Conservation (phyloP, 805 yeast genomes). For the Nematodospora valgi region DNA sequence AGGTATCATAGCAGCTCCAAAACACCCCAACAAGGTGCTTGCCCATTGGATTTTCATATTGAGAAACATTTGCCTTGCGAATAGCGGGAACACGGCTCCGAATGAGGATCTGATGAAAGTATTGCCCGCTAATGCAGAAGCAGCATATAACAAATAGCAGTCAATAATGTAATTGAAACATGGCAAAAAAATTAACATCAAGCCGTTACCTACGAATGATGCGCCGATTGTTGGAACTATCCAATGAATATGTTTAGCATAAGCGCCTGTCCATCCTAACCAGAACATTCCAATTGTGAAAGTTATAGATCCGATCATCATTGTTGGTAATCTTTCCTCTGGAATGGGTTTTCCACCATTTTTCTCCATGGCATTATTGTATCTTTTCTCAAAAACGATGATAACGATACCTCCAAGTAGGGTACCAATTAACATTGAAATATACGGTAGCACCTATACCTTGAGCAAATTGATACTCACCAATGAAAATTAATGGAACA, state of each 20-base stretch:
- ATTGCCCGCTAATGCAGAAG: conserved; percentile 64
- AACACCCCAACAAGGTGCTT: conserved; percentile 48
- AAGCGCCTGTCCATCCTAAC: conserved; percentile 87
- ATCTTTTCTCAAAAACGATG: conserved; percentile 53
- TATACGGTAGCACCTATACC: conserved; percentile 78
- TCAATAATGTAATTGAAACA: conserved; percentile 60
- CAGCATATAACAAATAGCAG: conserved; percentile 54
- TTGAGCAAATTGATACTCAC: conserved; percentile 53
- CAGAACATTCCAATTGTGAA: conserved; percentile 81
- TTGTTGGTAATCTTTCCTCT: conserved; percentile 75
- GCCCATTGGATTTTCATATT: conserved; percentile 55
- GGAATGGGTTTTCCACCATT: conserved; percentile 64
- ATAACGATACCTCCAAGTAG: conserved; percentile 52
- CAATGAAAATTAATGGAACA: conserved; percentile 43
- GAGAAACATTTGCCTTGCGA: conserved; percentile 50
- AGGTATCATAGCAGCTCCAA: conserved; percentile 51
- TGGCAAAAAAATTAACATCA: conserved; percentile 56
- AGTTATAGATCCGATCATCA: conserved; percentile 66
- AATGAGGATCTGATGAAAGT: conserved; percentile 56
- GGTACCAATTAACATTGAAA: conserved; percentile 71
- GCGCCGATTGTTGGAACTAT: conserved; percentile 56
- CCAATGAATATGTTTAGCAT: conserved; percentile 73
- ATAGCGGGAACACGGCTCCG: conserved; percentile 62
- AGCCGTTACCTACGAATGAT: conserved; percentile 39
- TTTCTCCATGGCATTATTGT: conserved; percentile 42